Conservation (phyloP, 169 alveolate species). For the Cystoisospora suis region DNA sequence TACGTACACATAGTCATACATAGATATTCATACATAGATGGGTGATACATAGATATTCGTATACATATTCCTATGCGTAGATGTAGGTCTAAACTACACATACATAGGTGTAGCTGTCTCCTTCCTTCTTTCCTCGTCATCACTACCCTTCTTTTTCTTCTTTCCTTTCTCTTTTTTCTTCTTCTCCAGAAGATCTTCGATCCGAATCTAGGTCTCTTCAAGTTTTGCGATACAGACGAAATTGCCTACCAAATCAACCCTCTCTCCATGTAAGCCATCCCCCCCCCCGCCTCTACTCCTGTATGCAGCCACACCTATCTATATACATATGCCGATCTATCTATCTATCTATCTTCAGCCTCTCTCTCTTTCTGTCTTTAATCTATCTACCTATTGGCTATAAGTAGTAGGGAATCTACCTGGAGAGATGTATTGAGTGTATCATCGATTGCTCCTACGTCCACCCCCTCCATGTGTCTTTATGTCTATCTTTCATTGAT, state of each 20-base stretch:
- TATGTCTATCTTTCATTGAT: too few relatives aligned
- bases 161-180: neutral
- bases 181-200: neutral
- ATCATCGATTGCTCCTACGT: neutral
- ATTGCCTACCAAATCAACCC: conserved; percentile 4
- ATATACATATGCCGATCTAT: neutral
- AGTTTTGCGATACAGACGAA: conserved; percentile 13
- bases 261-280: neutral
- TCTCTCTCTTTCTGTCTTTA: too few relatives aligned
- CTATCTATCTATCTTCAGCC: neutral
- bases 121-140: neutral
- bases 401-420: neutral
- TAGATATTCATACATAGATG: neutral
- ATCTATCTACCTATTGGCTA: neutral
- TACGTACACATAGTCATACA: neutral
- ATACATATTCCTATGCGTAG: too few relatives aligned
- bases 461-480: neutral
- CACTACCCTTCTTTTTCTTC: neutral
- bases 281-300: neutral
- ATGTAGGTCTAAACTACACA: too few relatives aligned
- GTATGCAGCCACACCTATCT: neutral
- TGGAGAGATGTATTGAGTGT: neutral
- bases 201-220: neutral
- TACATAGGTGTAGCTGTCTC: neutral
- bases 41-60: too few relatives aligned